Evolutionary conservation across 1,284 basidiomycete species (phyloP), one percentile per base, ranked within the genome.

Genomic region (Anthracocystis panici-leucophaei): DNA sequence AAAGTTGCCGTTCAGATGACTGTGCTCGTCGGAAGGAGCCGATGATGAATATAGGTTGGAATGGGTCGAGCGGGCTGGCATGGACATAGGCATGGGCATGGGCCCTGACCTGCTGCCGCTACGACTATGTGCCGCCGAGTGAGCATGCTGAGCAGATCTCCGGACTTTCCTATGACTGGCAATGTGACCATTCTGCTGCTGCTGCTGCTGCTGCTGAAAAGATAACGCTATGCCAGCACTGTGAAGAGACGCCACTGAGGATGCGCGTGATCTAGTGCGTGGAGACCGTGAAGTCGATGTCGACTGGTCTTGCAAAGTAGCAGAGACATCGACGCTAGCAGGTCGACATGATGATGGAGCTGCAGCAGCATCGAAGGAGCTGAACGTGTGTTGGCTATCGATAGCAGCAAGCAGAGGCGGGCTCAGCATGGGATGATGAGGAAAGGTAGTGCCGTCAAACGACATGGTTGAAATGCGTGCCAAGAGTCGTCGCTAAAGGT

Each of bases 321-420:
- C 29, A 20, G 62, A 38, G 42, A 23, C 10, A 5, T n/a, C 38
- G 21, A 65, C 50, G 5, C 8, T 49, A 44, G 31, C 23, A 33
- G 23, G 33, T 35, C 41, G 59, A 25, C 55, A 55, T 9, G 61
- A 20, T 18, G 29, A 31, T n/a, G 51, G 27, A n/a, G n/a, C 31
- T 31, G 25, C 40, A 25, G 25, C 40, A 25, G 52, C 50, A 51
- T 62, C 51, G 33, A 56, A 52, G 20, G 62, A 49, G 55, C 65
- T 55, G 35, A 74, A 74, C 2, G 41, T 59, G 40, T 74, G 71
- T 33, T 74, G 62, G 29, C 71, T 74, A 18, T 69, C 71, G 46
- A 74, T 58, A n/a, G 58, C 55, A 35, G 71, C 65, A 10, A 69
- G 50, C 33, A 74, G 44, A 27, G 71, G 71, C n/a, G 71, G 62